Conservation (phyloP, 495 filamentous ascomycete genomes). For the Massariosphaeria phaeospora region DNA sequence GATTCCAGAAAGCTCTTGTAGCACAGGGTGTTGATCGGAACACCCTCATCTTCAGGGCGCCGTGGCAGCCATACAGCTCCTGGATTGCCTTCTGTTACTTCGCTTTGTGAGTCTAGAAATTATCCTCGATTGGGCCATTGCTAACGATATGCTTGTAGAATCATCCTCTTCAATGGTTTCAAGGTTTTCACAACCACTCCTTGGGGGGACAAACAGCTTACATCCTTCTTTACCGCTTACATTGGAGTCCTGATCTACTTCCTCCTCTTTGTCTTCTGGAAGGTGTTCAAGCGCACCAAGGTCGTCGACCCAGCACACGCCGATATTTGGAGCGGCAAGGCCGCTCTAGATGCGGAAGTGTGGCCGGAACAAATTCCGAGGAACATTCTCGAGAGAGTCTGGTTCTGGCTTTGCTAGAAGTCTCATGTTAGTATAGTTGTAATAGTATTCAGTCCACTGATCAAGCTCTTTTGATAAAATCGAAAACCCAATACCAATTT, state of each 20-base stretch:
- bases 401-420: constrained; percentile 52
- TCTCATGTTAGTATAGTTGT: too few species aligned
- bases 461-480: too few species aligned
- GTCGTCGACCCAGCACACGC: constrained; percentile 49
- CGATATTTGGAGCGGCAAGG: constrained; percentile 61
- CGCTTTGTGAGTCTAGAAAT: constrained; percentile 26
- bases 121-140: not conserved
- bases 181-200: constrained; percentile 48
- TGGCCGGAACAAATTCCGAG: constrained; percentile 46
- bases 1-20: constrained; percentile 53
- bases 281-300: constrained; percentile 47
- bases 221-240: constrained; percentile 55
- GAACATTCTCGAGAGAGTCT: constrained; percentile 50
- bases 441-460: too few species aligned
- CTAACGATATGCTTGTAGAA: constrained; percentile 33
- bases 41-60: constrained; percentile 54
- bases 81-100: constrained; percentile 58
- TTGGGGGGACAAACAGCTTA: constrained; percentile 40
- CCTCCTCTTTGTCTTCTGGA: constrained; percentile 53
- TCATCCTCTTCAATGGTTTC: constrained; percentile 54
- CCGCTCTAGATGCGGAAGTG: constrained; percentile 53
- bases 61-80: constrained; percentile 57
- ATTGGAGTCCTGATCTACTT: constrained; percentile 57
- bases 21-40: constrained; percentile 52
- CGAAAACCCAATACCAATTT: too few species aligned